Conservation (phyloP, 169 alveolate species). For the Eimeria tenella region DNA sequence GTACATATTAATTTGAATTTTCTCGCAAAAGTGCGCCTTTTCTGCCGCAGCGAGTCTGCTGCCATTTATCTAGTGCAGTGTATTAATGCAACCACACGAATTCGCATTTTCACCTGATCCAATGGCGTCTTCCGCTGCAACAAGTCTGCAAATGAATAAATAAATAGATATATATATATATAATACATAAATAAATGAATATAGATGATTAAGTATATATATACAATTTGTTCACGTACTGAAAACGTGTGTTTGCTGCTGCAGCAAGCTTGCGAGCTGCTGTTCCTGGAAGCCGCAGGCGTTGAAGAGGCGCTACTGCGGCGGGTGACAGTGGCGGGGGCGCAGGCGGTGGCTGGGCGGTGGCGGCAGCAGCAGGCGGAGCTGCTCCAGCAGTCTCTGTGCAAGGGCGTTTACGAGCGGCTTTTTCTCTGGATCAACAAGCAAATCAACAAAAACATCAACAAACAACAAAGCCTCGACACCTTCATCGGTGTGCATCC, state of each 20-base stretch:
- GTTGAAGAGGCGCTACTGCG: conserved; percentile 4
- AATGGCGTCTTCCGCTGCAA: no score
- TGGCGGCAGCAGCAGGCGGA: conserved; percentile 89
- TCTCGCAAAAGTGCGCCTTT: no score
- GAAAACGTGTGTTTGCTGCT: conserved; percentile 37
- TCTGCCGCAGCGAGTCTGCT: no score
- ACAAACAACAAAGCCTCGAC: conserved; percentile 90
- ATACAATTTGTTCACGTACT: no score
- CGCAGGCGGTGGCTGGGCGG: conserved; percentile 87
- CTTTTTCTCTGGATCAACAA: conserved; percentile 96
- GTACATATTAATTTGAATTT: no score
- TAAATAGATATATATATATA: no score
- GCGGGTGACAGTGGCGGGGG: conserved; percentile 82
- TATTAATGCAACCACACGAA: no score
- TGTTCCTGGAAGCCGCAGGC: conserved; percentile 84
- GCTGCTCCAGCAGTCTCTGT: conserved; percentile 89
- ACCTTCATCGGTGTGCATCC: conserved; percentile 91
- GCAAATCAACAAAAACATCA: conserved; percentile 94
- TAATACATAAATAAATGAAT: no score
- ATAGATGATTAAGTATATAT: no score
- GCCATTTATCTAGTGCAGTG: no score
- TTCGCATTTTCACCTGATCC: no score
- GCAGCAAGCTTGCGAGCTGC: conserved; percentile 88
- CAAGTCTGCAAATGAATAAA: no score
- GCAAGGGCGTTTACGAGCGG: conserved; percentile 96